A percentile compares a stretch with the other conserved stretches of the same genome.
These are phyloP conservation scores for Metahyphopichia silvanorum DNA, from an alignment of 805 yeast species.

Conservation along the genomic window DNA sequence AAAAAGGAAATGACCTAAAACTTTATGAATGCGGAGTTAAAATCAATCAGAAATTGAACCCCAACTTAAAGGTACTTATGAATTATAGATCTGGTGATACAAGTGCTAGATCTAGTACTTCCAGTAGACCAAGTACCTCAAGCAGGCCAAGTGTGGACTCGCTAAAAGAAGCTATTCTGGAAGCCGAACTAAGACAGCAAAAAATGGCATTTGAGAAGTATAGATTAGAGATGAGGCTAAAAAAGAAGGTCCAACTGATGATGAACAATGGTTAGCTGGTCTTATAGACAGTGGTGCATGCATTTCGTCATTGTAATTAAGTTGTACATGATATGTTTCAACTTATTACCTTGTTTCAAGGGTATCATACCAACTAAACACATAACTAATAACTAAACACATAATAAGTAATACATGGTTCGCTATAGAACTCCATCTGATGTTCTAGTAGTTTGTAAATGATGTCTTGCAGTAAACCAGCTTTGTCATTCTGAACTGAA, in stretches of 20 bases:
- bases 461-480: no score
- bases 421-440: no score
- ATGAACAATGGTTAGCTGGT: no score
- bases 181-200: constrained; percentile 26
- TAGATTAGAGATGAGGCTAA: constrained; percentile 45
- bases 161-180: neutral
- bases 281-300: no score
- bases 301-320: no score
- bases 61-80: constrained; percentile 28
- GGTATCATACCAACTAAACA: no score
- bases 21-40: constrained; percentile 38
- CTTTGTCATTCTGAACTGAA: no score
- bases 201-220: constrained; percentile 42
- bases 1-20: constrained; percentile 34
- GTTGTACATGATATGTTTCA: no score
- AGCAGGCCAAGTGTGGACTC: constrained; percentile 1
- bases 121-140: neutral
- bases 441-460: no score
- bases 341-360: no score
- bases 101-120: constrained; percentile 13
- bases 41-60: constrained; percentile 38
- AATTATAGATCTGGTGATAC: constrained; percentile 13
- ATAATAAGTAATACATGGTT: no score
- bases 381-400: no score
- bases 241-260: constrained; percentile 39